A percentile compares a stretch with the other conserved stretches of the same genome.
These are phyloP conservation scores for Scheffersomyces segobiensis DNA, from an alignment of 1,139 yeast species.

Conservation along the genomic window DNA sequence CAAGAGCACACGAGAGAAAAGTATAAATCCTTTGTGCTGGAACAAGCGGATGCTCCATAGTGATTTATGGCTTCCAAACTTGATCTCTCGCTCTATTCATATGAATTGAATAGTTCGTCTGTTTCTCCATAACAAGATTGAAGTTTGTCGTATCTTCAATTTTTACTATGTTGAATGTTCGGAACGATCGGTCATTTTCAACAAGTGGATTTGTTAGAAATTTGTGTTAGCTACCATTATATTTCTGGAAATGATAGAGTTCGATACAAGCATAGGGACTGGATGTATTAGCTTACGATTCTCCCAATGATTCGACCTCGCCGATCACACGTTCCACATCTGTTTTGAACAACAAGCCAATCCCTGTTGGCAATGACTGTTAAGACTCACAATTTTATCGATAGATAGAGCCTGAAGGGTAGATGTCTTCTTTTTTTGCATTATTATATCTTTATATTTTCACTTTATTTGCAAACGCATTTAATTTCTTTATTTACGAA, in stretches of 20 bases:
- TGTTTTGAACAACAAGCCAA: not conserved
- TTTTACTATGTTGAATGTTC: not conserved
- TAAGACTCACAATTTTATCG: not conserved
- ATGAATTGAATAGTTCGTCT: not conserved
- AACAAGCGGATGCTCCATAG: not conserved
- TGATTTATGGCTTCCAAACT: not conserved
- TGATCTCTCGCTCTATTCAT: not conserved
- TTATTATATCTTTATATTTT: not conserved
- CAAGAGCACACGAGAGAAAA: not conserved
- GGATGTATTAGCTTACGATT: not conserved
- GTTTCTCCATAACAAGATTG: not conserved
- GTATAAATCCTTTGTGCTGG: not conserved
- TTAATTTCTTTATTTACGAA: slow-evolving; percentile 5
- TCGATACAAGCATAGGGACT: not conserved
- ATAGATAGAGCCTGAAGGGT: not conserved
- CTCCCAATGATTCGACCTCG: not conserved
- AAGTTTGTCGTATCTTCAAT: not conserved
- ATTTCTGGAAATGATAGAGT: not conserved
- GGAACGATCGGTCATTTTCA: not conserved
- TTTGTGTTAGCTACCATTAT: not conserved
- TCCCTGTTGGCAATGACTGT: not conserved
- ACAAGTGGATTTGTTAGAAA: not conserved
- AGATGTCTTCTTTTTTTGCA: slow-evolving; percentile 3
- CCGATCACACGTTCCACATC: not conserved
- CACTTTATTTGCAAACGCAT: not conserved